Conservation (phyloP, 163 green algal genomes). For the Scenedesmus sp. region DNA sequence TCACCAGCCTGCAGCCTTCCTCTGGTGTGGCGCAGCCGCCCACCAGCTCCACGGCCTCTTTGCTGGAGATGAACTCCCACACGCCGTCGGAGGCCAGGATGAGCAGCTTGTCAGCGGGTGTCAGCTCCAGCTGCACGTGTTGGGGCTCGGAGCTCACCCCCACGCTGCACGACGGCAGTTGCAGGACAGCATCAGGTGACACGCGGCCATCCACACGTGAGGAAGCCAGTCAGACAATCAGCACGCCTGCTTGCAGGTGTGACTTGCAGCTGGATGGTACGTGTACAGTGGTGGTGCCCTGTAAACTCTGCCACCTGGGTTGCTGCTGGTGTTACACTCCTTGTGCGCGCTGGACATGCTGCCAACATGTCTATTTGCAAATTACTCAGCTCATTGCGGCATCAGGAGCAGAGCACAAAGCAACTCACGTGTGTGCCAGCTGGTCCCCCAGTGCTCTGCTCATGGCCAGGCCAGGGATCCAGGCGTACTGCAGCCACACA, state of each 20-base stretch:
- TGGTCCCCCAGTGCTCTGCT: constrained; percentile 93
- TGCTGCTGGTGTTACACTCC: too few relatives aligned
- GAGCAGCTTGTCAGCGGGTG: constrained; percentile 82
- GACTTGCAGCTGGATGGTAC: too few relatives aligned
- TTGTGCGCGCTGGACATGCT: not conserved
- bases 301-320: too few relatives aligned
- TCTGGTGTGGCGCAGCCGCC: constrained; percentile 69
- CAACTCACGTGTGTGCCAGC: constrained; percentile 86
- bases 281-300: too few relatives aligned
- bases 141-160: constrained; percentile 91
- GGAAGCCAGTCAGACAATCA: too few relatives aligned
- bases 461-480: constrained; percentile 94
- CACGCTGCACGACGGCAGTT: constrained; percentile 64
- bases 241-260: too few relatives aligned
- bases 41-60: constrained; percentile 92
- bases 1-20: constrained; percentile 79
- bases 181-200: not conserved
- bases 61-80: constrained; percentile 95
- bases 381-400: too few relatives aligned
- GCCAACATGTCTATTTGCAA: too few relatives aligned
- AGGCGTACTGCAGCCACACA: constrained; percentile 90
- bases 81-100: constrained; percentile 92
- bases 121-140: constrained; percentile 78
- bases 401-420: not conserved
- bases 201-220: too few relatives aligned